Evolutionary conservation across 208 protist species (phyloP), one percentile per base, ranked within the genome.

Genomic region (Blechomonas ayalai): DNA sequence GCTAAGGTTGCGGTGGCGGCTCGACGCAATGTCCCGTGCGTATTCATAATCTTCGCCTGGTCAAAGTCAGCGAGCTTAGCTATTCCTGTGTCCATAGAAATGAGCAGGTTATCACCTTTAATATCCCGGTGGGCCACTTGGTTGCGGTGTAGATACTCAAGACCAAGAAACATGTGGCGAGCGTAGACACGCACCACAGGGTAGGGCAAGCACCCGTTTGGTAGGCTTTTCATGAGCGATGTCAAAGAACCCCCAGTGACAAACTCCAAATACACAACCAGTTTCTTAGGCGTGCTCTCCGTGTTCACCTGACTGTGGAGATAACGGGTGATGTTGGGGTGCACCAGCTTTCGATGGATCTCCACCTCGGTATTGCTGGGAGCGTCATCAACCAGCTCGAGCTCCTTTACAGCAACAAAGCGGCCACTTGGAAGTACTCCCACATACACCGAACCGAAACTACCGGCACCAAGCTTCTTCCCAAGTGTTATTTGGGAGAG

Each of bases 1-100:
- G 81, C 76, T 33, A 95, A 37, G 15, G 87, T 92, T 1, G 83
- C 89, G 35, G 94, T 95, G 19, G 79, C 81, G 19, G 79, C 75
- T 51, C 82, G 78, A 81, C 74, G 80, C 19, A 90, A 56, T 4
- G 81, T 90, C 43, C 76, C 69, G 57, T 85, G 70, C 0, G 81
- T 83, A 79, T 91, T 67, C 90, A 97, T 72, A 36, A 89, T 82
- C 57, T 94, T 94, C 4, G 96, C 92, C 34, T 98, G 94, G 43
- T 97, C 97, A 72, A 99, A 99, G 67, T 99, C 97, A 0, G 96
- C 95, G 24, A 99, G 80, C 62, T 99, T 99, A 13, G 97, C 95
- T 40, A 81, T 80, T 20, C 88, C 88, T 1, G 88, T 89, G 64
- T 95, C 88, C 77, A 92, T 91, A 25, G 88, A 95, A 43, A 95